Base-by-base conservation (phyloP, 768 basidiomycete species). In the Pleurotus platypus region DNA sequence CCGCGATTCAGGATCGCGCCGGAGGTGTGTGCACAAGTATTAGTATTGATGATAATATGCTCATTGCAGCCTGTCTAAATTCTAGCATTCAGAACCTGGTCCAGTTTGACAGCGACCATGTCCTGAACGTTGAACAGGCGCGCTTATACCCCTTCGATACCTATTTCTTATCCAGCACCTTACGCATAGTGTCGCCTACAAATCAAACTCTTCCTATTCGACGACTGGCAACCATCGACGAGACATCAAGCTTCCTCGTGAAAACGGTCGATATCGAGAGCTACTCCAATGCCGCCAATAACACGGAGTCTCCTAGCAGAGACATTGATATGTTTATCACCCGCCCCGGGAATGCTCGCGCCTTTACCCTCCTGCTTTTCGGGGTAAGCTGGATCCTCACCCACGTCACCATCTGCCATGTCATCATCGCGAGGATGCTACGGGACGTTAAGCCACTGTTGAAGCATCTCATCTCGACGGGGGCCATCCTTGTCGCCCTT, bases 131-230 rank as follows among this genome's bases (percentile, higher is more conserved):
- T 9, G 80, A 81, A 57, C 67, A 78, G 65, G 78, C 79, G 11
- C 77, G 72, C 8, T 63, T 82, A 8, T 85, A 84, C 61, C 83
- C 83, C 0, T 85, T 84, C 65, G 83, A 85, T 64, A 76, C 72
- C 0, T 85, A 85, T 62, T 57, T 70, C 27, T 72, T 84, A 18
- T 70, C 78, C 9, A 81, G 71, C 64, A 80, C 78, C 30, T 56
- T 84, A n/a, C 74, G 77, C 1, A 77, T 74, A 3, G 61, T 71
- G 20, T 67, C 70, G 2, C 63, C 64, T 48, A 60, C 69, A 38
- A 70, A 79, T 60, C 43, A 64, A 30, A 69, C 73, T 2, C 46
- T 80, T 11, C 75, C 78, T 2, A 78, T 84, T 57, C 74, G 65
- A 18, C 75, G 74, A 50, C 55, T 80, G 1, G 63, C 71, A 8